Evolutionary conservation across 208 protist genomes (phyloP), one percentile per base, ranked within the genome.

Genomic region (Leishmania major): DNA sequence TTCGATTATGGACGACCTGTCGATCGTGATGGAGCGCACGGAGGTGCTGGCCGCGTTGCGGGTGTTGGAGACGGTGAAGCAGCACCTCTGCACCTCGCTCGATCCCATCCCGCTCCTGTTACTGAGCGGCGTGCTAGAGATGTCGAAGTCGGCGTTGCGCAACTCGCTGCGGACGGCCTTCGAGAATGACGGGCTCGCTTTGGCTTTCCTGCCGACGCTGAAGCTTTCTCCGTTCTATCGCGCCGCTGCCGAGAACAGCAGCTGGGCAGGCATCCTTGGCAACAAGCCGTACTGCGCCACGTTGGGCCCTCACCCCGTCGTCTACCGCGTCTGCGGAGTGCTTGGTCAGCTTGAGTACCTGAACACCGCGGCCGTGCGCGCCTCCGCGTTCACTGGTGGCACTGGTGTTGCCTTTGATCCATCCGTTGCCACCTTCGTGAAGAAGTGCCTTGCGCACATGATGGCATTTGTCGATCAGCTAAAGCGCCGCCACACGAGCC

Each of bases 101-200:
- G 90, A 96, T 82, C 94, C 94, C 35, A 92, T 97, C 74, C 94
- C 94, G 28, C 87, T 97, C 17, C 71, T 97, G 53, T 80, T 97
- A 51, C 88, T 97, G 40, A 96, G 94, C 80, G 84, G 88, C 57
- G 79, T 95, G 64, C 87, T 97, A n/a, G 94, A 96, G 83, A 89
- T 90, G 75, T 82, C 86, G 59, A 96, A 96, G 86, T 78, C 87
- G 43, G 88, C 79, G 66, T 86, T 97, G 53, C 87, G 79, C 75
- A 83, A 76, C 62, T 90, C 86, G 47, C 80, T 96, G 53, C 90
- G 88, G 72, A 85, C 78, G 40, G 84, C 87, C 15, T 81, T 95
- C 43, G 76, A 87, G 49, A 94, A 95, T 85, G 94, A 97, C 79
- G 75, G 83, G 67, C 81, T 82, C 72, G 86, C 87, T 51, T 64